Evolutionary conservation across 2,329 filamentous ascomycete genomes (phyloP).

Genomic region (Penicillium sp.): DNA sequence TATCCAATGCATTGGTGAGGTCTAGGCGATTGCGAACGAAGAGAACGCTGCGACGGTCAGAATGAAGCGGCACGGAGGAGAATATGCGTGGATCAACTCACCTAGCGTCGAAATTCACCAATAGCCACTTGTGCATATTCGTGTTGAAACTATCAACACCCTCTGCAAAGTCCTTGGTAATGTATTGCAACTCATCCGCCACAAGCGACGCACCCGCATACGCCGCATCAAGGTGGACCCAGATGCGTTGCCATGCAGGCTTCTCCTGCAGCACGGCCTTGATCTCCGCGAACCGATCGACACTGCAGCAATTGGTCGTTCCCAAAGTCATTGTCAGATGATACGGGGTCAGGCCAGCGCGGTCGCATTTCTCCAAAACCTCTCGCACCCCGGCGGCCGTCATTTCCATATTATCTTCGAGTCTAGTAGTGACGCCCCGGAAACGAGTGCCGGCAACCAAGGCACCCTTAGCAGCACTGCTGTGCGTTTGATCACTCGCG

Average conservation of each 20-base stretch:
- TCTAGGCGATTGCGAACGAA: conserved; percentile 75
- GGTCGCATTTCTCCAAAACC: conserved; percentile 66
- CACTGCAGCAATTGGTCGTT: conserved; percentile 83
- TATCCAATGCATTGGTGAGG: conserved; percentile 76
- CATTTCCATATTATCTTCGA: conserved; percentile 69
- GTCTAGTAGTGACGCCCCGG: conserved; percentile 64
- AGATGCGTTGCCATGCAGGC: conserved; percentile 61
- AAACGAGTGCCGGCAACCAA: conserved; percentile 84
- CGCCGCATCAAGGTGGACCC: conserved; percentile 92
- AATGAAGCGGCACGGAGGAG: not conserved
- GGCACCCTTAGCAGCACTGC: conserved; percentile 82
- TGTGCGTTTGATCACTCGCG: conserved; percentile 78
- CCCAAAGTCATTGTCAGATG: conserved; percentile 83
- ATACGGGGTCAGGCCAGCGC: conserved; percentile 76
- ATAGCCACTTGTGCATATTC: conserved; percentile 97
- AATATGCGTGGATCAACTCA: conserved; percentile 17
- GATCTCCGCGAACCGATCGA: conserved; percentile 78
- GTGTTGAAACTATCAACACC: conserved; percentile 86
- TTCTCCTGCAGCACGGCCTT: conserved; percentile 53
- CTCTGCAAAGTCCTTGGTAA: conserved; percentile 59
- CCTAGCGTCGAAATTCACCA: conserved; percentile 84
- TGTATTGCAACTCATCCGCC: conserved; percentile 75
- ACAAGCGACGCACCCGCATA: conserved; percentile 87
- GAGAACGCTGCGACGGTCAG: conserved; percentile 63
- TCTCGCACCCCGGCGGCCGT: conserved; percentile 63